Evolutionary conservation across 805 yeast species (phyloP), one percentile per base, ranked within the genome.

Genomic region (Kodamaea lidongshanica): DNA sequence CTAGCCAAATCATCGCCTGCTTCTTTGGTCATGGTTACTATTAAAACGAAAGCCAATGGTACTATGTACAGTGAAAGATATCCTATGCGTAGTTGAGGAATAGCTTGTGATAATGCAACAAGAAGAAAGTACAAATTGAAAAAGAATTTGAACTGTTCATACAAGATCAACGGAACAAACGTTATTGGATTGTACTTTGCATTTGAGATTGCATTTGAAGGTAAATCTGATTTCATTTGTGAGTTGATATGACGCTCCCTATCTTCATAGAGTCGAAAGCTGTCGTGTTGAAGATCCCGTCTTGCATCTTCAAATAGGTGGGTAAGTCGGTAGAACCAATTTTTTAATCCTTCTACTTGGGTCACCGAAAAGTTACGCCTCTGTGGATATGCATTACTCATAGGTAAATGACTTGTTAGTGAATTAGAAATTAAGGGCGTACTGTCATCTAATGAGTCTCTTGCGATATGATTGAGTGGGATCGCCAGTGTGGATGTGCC

Each of bases 141-240:
- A 58, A 92, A 92, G 55, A 92, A 89, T 61, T 88, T 87, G 75
- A 92, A 92, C 65, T 92, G 99, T 53, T 89, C 96, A 55, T 83
- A 94, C 17, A 92, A 68, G 32, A 92, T 77, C 24, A 85, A 68
- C 3, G 99, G 99, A 7, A 92, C 58, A 48, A 92, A 92, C 1
- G 95, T 77, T 20, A 86, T 52, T 2, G 92, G 84, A 45, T 84
- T 84, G 58, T 92, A 92, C 57, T 88, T 89, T 13, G 98, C 97
- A 56, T 92, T 92, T 27, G 95, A 83, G 9, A 92, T 72, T 5
- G 92, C 84, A 53, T 92, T 92, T 8, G 85, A 21, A 2, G 41
- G 41, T 38, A 52, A 68, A 8, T 18, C 38, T 33, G 40, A 44
- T 45, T 26, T 39, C 19, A 41, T 48, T 25, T 56, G 41, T 3